These are phyloP conservation scores for Rhodotorula sp. DNA, from an alignment of 1,284 basidiomycete genomes.

Conservation along the genomic window DNA sequence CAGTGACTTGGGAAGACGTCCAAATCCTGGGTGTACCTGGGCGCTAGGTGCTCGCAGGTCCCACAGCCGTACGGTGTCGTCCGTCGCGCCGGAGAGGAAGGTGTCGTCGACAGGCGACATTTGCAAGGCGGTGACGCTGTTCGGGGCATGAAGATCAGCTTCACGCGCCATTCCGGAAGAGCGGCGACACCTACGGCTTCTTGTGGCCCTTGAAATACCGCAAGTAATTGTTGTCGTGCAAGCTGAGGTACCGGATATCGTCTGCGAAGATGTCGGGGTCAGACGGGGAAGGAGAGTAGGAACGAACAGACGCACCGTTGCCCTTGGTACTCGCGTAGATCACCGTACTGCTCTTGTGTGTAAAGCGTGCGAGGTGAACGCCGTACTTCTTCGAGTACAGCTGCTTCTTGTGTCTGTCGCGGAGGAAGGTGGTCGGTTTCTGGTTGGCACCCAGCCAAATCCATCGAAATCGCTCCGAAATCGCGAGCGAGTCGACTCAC, in stretches of 20 bases:
- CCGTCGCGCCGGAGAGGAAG: slow-evolving; percentile 89
- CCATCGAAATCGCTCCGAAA: neutral
- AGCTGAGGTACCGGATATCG: slow-evolving; percentile 87
- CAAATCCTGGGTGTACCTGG: slow-evolving; percentile 52
- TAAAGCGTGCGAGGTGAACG: slow-evolving; percentile 87
- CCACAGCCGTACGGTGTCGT: slow-evolving; percentile 96
- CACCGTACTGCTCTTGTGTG: slow-evolving; percentile 80
- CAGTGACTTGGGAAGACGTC: neutral
- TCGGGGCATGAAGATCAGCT: neutral
- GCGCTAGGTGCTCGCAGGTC: slow-evolving; percentile 78
- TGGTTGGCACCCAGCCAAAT: neutral
- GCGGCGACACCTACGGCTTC: slow-evolving; percentile 55
- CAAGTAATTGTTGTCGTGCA: slow-evolving; percentile 94
- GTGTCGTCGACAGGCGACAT: slow-evolving; percentile 91
- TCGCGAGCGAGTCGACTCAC: slow-evolving; percentile 59
- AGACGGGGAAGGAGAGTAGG: neutral
- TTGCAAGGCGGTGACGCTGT: slow-evolving; percentile 78
- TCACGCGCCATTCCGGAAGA: too few species aligned
- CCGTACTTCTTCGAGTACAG: slow-evolving; percentile 95
- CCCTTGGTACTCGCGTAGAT: slow-evolving; percentile 92
- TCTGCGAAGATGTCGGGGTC: slow-evolving; percentile 49
- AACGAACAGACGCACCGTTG: slow-evolving; percentile 57
- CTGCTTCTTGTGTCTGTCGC: slow-evolving; percentile 66
- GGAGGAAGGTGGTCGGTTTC: neutral
- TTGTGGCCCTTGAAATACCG: slow-evolving; percentile 96